Conservation (phyloP, 306 rosid genomes). For the Trifolium subterraneum region DNA sequence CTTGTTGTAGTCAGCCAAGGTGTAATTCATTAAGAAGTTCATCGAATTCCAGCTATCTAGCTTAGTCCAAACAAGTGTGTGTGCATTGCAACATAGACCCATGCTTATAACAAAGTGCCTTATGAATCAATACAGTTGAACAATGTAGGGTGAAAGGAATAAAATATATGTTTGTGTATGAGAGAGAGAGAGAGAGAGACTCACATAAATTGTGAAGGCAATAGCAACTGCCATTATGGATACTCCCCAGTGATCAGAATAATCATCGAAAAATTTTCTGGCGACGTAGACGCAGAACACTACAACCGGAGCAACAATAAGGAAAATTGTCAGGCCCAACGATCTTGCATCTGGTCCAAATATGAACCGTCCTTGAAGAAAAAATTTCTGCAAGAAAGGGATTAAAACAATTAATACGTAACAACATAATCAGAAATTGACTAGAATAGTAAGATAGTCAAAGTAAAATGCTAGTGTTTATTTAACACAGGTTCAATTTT, state of each 20-base stretch:
- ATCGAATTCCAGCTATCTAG: constrained; percentile 6
- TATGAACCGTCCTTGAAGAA: constrained; percentile 89
- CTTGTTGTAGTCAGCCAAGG: no score
- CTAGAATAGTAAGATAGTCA: constrained; percentile 4
- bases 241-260: constrained; percentile 70
- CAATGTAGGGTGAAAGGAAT: constrained; percentile 12
- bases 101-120: constrained; percentile 23
- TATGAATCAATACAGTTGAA: constrained; percentile 9
- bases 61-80: constrained; percentile 9
- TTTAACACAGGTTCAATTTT: neutral
- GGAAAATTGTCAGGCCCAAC: constrained; percentile 75
- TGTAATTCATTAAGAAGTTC: neutral
- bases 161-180: neutral
- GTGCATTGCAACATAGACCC: neutral
- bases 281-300: constrained; percentile 89
- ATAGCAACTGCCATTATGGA: constrained; percentile 63
- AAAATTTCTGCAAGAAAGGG: constrained; percentile 75
- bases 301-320: constrained; percentile 81
- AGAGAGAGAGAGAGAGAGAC: constrained; percentile 33
- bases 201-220: constrained; percentile 78
- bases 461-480: neutral
- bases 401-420: constrained; percentile 24
- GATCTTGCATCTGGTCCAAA: constrained; percentile 99
- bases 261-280: constrained; percentile 77
- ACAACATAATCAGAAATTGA: constrained; percentile 1